These are phyloP conservation scores for Diatrype stigma DNA, from an alignment of 2,329 filamentous ascomycete genomes.

Conservation along the genomic window DNA sequence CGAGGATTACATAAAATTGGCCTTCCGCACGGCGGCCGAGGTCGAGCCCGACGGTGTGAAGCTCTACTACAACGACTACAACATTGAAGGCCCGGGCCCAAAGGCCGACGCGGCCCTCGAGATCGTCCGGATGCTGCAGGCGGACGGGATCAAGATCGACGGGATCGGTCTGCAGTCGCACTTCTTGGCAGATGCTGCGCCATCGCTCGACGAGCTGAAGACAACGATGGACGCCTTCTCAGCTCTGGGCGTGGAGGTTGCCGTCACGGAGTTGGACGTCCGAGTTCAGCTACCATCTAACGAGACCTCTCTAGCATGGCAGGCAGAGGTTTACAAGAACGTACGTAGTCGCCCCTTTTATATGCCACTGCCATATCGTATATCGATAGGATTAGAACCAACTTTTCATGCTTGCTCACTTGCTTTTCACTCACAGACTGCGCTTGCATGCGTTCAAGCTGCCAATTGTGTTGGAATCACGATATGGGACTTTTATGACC, in stretches of 20 bases:
- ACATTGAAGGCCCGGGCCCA: conserved; percentile 40
- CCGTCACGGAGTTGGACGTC: conserved; percentile 53
- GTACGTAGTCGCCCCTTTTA: conserved; percentile 5
- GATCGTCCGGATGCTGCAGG: conserved; percentile 31
- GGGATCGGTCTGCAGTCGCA: conserved; percentile 45
- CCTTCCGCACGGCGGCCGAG: conserved; percentile 45
- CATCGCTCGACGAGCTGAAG: conserved; percentile 34
- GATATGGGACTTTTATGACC: conserved; percentile 33
- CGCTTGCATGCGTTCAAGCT: conserved; percentile 26
- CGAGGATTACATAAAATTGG: conserved; percentile 47
- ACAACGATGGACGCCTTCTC: conserved; percentile 40
- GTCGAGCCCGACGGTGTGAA: conserved; percentile 45
- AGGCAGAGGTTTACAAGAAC: conserved; percentile 25
- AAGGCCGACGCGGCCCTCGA: conserved; percentile 32
- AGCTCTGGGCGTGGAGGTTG: conserved; percentile 44
- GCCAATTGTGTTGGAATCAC: conserved; percentile 29
- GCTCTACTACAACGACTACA: conserved; percentile 60
- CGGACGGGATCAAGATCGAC: conserved; percentile 43
- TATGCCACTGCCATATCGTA: neutral
- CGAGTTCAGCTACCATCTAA: conserved; percentile 31
- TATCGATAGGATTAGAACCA: neutral
- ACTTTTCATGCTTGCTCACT: conserved; percentile 4
- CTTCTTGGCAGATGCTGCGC: conserved; percentile 39
- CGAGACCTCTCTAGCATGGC: conserved; percentile 23
- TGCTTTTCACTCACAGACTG: conserved; percentile 11